Conservation (phyloP, 768 basidiomycete genomes). For the Suillus subalutaceus region DNA sequence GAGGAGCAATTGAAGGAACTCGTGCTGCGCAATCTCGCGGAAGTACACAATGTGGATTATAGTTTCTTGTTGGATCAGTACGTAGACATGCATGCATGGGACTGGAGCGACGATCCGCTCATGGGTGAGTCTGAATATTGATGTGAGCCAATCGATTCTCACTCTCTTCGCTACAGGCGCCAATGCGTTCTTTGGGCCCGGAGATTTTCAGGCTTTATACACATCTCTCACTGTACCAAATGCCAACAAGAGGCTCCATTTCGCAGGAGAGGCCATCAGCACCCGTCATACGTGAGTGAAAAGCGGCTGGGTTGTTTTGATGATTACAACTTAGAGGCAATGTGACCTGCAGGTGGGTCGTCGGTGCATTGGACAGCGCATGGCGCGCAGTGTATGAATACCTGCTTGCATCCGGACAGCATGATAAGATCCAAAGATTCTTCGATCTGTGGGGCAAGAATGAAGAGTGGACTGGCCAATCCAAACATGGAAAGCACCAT, state of each 20-base stretch:
- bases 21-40: conserved; percentile 26
- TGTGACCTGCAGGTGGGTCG: conserved; percentile 35
- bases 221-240: conserved; percentile 34
- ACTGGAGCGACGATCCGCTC: conserved; percentile 36
- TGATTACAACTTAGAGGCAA: not conserved
- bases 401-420: conserved; percentile 18
- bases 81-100: conserved; percentile 30
- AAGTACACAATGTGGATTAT: conserved; percentile 22
- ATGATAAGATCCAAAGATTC: conserved; percentile 19
- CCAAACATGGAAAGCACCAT: no score
- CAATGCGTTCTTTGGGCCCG: conserved; percentile 44
- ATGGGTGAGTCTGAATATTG: conserved; percentile 32
- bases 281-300: conserved; percentile 32
- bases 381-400: conserved; percentile 37
- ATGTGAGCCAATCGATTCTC: not conserved
- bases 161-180: conserved; percentile 31
- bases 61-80: conserved; percentile 23
- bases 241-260: conserved; percentile 32
- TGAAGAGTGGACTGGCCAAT: no score
- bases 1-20: conserved; percentile 26
- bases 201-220: conserved; percentile 38
- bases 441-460: conserved; percentile 29
- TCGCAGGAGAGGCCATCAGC: conserved; percentile 42
- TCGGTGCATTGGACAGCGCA: conserved; percentile 41
- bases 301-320: not conserved